Conservation (phyloP, 345 rosid species). For the Euphorbia tirucalli region DNA sequence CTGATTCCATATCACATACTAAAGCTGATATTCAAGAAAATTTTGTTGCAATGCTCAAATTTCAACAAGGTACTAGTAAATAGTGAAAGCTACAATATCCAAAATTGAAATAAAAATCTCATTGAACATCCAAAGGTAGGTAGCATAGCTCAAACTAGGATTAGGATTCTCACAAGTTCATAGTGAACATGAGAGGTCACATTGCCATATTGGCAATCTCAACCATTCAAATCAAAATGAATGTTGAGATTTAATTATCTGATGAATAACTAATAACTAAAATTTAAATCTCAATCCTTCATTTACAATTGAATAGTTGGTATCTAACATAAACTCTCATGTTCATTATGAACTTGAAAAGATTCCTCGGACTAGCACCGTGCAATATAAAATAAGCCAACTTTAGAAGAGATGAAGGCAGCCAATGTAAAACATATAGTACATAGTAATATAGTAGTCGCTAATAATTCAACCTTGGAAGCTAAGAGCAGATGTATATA, state of each 20-base stretch:
- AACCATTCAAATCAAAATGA: neutral
- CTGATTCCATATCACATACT: neutral
- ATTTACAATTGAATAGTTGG: too few species aligned
- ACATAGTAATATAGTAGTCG: neutral
- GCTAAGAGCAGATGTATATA: too few species aligned
- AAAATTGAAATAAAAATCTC: neutral
- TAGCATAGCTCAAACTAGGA: neutral
- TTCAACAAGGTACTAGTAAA: neutral
- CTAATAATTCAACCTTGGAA: too few species aligned
- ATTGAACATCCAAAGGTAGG: neutral
- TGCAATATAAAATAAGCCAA: neutral
- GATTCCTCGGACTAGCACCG: neutral
- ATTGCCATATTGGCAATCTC: too few species aligned
- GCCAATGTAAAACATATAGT: neutral
- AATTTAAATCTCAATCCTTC: too few species aligned
- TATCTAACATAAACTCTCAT: too few species aligned
- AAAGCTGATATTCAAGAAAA: neutral
- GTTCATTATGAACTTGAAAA: too few species aligned
- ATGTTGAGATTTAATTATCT: too few species aligned
- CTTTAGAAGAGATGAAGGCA: neutral
- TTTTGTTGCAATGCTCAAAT: neutral
- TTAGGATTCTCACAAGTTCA: too few species aligned
- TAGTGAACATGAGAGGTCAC: too few species aligned
- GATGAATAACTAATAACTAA: too few species aligned
- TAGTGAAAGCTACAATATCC: neutral